phyloP scores from a whole-genome alignment of 176 grass and related monocot genomes.

The Poa pratensis region DNA sequence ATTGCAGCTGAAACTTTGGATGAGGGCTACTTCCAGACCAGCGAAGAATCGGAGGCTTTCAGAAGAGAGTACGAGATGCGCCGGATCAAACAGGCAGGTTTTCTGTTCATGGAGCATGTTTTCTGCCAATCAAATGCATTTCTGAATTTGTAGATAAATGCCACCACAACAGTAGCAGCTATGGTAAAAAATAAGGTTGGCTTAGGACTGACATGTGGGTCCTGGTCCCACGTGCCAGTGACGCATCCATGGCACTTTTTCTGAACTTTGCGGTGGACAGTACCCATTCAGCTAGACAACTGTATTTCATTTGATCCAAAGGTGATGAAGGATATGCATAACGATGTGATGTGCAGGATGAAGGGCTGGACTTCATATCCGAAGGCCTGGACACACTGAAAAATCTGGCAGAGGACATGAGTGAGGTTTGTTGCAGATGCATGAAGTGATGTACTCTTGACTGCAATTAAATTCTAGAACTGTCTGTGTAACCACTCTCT shows the following conservation, averaged over 20 bases:
- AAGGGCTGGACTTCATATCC: constrained; percentile 82
- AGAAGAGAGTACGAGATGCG: constrained; percentile 85
- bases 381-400: constrained; percentile 87
- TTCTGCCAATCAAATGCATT: background rate
- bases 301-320: too few relatives aligned
- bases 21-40: constrained; percentile 70
- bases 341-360: constrained; percentile 48
- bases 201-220: background rate
- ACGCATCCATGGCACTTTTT: background rate
- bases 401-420: constrained; percentile 85
- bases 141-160: background rate
- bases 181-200: background rate
- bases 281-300: background rate
- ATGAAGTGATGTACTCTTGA: background rate
- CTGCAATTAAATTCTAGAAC: background rate
- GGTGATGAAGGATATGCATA: too few relatives aligned
- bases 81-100: constrained; percentile 71
- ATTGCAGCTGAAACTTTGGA: constrained; percentile 45
- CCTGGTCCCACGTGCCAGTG: background rate
- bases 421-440: constrained; percentile 55
- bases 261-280: background rate
- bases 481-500: background rate
- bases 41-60: constrained; percentile 75
- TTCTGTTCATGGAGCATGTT: background rate
- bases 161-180: background rate